Conservation (phyloP, 2,329 filamentous ascomycete genomes). For the Aaosphaeria arxii region DNA sequence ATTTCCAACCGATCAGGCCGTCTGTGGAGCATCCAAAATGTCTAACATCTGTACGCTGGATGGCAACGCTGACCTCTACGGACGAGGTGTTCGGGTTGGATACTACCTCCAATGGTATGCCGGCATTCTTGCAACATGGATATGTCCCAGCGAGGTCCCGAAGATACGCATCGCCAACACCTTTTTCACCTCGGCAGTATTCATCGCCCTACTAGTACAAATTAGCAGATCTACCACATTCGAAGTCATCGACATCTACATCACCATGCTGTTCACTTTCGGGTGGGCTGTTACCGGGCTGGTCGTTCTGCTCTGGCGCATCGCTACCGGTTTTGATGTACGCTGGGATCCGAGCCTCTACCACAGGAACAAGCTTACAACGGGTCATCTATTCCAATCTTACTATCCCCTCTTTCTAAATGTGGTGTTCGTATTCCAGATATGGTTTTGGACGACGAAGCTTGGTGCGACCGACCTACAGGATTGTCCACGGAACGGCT, state of each 20-base stretch:
- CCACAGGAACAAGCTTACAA: background rate
- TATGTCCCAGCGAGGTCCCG: background rate
- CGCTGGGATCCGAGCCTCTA: background rate
- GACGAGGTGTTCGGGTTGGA: background rate
- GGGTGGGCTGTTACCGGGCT: background rate
- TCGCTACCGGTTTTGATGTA: background rate
- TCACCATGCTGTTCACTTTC: constrained; percentile 1
- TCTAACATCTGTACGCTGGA: too few relatives aligned
- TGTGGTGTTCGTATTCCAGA: constrained; percentile 1
- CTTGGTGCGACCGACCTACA: background rate
- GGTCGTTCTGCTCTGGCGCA: background rate
- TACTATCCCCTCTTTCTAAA: background rate
- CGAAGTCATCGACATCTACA: constrained; percentile 3
- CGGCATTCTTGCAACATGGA: background rate
- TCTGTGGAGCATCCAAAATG: too few relatives aligned
- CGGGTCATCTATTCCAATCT: background rate
- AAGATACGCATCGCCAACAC: background rate
- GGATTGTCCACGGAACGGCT: background rate
- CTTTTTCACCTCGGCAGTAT: constrained; percentile 1
- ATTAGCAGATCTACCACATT: background rate
- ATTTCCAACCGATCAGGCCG: too few relatives aligned
- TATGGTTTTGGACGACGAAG: constrained; percentile 1
- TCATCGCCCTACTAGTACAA: constrained; percentile 1
- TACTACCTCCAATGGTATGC: background rate
- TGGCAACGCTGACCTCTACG: background rate